These are phyloP conservation scores for Diplodia mutila DNA, from an alignment of 2,329 filamentous ascomycete genomes.

Conservation along the genomic window DNA sequence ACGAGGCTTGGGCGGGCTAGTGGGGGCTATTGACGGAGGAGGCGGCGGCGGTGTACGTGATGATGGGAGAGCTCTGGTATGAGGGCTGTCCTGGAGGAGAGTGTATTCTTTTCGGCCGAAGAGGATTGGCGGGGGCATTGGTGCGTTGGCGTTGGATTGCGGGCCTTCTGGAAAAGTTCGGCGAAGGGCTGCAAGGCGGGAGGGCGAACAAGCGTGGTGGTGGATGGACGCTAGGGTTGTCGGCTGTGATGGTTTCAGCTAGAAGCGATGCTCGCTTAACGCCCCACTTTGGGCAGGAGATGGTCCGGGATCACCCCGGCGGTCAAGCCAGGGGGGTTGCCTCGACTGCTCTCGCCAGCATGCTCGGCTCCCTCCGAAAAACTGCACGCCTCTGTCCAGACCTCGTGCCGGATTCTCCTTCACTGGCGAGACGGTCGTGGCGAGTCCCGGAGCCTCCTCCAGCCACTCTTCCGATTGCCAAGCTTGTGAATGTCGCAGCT, in stretches of 20 bases:
- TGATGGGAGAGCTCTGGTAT: not conserved
- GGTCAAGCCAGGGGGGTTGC: not conserved
- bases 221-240: not conserved
- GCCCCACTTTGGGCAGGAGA: conserved; percentile 7
- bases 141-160: not conserved
- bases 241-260: not conserved
- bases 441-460: too few species aligned
- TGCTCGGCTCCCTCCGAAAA: not conserved
- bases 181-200: not conserved
- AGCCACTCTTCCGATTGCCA: not conserved
- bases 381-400: not conserved
- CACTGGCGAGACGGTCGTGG: not conserved
- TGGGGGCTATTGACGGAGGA: not conserved
- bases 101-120: not conserved
- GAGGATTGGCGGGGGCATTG: not conserved
- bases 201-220: not conserved
- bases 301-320: not conserved
- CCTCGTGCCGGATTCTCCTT: not conserved
- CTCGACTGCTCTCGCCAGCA: not conserved
- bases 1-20: not conserved
- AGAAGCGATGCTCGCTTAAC: conserved; percentile 6
- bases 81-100: not conserved
- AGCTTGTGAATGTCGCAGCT: not conserved
- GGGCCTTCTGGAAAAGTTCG: not conserved
- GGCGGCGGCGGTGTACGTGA: not conserved